Conservation (phyloP, 352 stramenopile genomes). For the Blastocystis sp. region DNA sequence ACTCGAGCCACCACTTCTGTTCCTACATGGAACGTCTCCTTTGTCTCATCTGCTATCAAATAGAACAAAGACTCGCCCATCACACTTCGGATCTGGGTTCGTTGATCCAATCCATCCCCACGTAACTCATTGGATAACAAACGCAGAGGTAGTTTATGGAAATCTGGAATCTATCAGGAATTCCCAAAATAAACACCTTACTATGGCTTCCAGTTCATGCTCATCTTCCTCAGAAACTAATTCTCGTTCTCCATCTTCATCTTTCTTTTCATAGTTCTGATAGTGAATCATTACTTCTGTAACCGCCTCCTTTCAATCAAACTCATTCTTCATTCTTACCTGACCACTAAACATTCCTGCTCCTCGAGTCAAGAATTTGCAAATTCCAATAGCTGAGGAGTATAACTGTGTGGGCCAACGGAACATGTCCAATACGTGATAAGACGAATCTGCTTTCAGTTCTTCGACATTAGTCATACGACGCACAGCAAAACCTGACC, state of each 20-base stretch:
- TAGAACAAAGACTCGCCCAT: background rate
- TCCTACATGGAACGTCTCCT: slow-evolving; percentile 11
- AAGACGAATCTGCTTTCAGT: background rate
- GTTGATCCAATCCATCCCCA: background rate
- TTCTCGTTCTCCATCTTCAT: background rate
- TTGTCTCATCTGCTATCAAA: slow-evolving; percentile 1
- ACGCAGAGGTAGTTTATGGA: background rate
- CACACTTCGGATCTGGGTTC: background rate
- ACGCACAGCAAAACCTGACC: slow-evolving; percentile 28
- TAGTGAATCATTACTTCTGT: slow-evolving; percentile 12
- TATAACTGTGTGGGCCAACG: background rate
- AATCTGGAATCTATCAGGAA: background rate
- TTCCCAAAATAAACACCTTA: background rate
- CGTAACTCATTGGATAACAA: slow-evolving; percentile 39
- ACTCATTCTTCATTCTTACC: background rate
- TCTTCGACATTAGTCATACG: slow-evolving; percentile 19
- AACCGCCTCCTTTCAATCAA: slow-evolving; percentile 8
- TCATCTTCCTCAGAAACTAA: background rate
- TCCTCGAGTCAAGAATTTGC: background rate
- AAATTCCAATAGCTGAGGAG: background rate
- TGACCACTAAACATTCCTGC: background rate
- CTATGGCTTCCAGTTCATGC: background rate
- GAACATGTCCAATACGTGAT: slow-evolving; percentile 55
- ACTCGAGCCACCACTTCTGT: slow-evolving; percentile 11
- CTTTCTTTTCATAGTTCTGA: background rate